phyloP scores from a whole-genome alignment of 257 asterid genomes.

The Lantana camara region DNA sequence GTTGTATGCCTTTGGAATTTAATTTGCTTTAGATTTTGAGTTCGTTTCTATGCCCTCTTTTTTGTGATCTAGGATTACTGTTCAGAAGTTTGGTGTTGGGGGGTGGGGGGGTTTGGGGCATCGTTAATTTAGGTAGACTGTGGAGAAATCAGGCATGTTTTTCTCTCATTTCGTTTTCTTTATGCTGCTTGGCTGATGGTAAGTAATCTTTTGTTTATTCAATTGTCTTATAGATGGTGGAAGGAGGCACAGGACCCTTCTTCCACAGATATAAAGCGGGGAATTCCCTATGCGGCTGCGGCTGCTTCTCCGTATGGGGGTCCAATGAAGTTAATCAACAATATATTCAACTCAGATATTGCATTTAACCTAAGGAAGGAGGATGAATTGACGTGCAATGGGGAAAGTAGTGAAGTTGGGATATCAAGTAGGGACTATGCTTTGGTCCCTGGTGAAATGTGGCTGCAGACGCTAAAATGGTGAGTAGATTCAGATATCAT shows the following conservation, averaged over 20 bases:
- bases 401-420: conserved; percentile 67
- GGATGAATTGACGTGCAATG: conserved; percentile 47
- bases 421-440: conserved; percentile 83
- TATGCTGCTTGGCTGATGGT: conserved; percentile 9
- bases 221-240: conserved; percentile 80
- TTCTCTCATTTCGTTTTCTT: neutral
- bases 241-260: conserved; percentile 81
- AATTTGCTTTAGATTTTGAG: neutral
- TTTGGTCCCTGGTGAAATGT: conserved; percentile 77
- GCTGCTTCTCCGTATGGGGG: conserved; percentile 70
- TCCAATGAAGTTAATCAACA: conserved; percentile 86
- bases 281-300: conserved; percentile 68
- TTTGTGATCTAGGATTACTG: conserved; percentile 18
- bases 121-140: conserved; percentile 13
- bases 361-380: conserved; percentile 78
- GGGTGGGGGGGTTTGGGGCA: neutral
- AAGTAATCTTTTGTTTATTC: conserved; percentile 14
- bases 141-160: conserved; percentile 7
- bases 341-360: conserved; percentile 76
- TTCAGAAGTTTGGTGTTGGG: conserved; percentile 8
- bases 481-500: conserved; percentile 23
- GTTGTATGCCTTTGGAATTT: conserved; percentile 12
- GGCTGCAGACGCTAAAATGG: conserved; percentile 95
- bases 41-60: neutral
- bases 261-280: conserved; percentile 50